Evolutionary conservation across 1,284 basidiomycete genomes (phyloP).

Genomic region (Pterula multifida): DNA sequence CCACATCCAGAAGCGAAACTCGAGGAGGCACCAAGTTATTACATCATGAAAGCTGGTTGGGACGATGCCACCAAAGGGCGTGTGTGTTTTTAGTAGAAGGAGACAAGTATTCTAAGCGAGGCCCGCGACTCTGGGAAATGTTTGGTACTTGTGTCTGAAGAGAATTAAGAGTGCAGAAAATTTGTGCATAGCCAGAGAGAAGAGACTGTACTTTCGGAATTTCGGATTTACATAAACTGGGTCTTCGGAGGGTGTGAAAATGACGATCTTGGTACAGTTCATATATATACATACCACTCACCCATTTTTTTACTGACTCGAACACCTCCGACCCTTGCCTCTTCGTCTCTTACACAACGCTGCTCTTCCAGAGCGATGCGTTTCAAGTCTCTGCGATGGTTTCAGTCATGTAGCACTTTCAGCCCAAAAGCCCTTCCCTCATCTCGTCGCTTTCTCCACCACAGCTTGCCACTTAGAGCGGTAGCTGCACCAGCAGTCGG

Average conservation of each 20-base stretch:
- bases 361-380: conserved; percentile 1
- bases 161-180: no score
- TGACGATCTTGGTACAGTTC: no score
- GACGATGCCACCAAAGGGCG: not conserved
- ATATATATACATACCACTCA: no score
- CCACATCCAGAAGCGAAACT: not conserved
- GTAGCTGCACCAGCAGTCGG: conserved; percentile 75
- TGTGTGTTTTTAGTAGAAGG: no score
- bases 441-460: not conserved
- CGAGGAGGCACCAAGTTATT: not conserved
- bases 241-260: no score
- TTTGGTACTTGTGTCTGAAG: no score
- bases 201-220: not conserved
- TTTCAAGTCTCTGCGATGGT: not conserved
- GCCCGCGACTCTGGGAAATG: no score
- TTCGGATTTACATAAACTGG: not conserved
- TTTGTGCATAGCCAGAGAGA: not conserved
- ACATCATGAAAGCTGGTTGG: not conserved
- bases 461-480: conserved; percentile 32
- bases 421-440: not conserved
- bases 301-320: conserved; percentile 2
- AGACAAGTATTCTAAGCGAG: not conserved
- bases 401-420: not conserved
- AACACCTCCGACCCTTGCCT: not conserved
- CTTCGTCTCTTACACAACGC: not conserved